A percentile compares a stretch with the other conserved stretches of the same genome.
Evolutionary conservation across 1,284 basidiomycete species (phyloP).

Genomic region (Sanguinoderma infundibulare): DNA sequence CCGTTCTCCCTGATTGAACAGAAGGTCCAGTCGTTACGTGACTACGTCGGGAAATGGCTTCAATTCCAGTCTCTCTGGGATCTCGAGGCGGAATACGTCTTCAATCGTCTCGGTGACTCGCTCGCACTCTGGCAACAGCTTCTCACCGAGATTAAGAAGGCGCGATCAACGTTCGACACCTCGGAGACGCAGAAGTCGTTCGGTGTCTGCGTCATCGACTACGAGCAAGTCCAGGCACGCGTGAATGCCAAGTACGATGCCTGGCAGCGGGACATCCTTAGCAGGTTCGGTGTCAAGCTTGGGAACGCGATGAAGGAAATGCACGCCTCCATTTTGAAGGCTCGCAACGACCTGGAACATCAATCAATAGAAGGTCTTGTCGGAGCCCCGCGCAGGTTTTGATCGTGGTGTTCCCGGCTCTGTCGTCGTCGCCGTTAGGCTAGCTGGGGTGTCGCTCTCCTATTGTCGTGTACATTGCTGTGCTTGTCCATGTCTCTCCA

Average conservation of each 20-base stretch:
- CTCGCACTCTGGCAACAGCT: slow-evolving; percentile 94
- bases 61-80: slow-evolving; percentile 99
- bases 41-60: slow-evolving; percentile 96
- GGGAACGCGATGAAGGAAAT: slow-evolving; percentile 96
- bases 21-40: slow-evolving; percentile 86
- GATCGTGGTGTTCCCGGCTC: neutral
- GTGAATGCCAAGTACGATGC: slow-evolving; percentile 99
- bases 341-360: slow-evolving; percentile 93
- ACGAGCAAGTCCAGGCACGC: slow-evolving; percentile 96
- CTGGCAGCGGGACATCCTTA: slow-evolving; percentile 96
- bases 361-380: slow-evolving; percentile 76
- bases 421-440: neutral
- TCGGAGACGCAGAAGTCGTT: slow-evolving; percentile 92
- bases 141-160: slow-evolving; percentile 94
- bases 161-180: slow-evolving; percentile 95
- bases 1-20: slow-evolving; percentile 89
- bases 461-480: slow-evolving; percentile 18
- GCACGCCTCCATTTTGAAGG: slow-evolving; percentile 90
- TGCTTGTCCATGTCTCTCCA: slow-evolving; percentile 23
- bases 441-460: neutral
- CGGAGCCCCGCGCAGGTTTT: slow-evolving; percentile 43
- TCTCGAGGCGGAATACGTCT: slow-evolving; percentile 95
- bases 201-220: slow-evolving; percentile 94
- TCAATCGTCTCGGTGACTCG: slow-evolving; percentile 92
- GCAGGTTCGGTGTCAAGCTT: slow-evolving; percentile 90